Conservation (phyloP, 257 asterid species). For the Leptodermis oblonga region DNA sequence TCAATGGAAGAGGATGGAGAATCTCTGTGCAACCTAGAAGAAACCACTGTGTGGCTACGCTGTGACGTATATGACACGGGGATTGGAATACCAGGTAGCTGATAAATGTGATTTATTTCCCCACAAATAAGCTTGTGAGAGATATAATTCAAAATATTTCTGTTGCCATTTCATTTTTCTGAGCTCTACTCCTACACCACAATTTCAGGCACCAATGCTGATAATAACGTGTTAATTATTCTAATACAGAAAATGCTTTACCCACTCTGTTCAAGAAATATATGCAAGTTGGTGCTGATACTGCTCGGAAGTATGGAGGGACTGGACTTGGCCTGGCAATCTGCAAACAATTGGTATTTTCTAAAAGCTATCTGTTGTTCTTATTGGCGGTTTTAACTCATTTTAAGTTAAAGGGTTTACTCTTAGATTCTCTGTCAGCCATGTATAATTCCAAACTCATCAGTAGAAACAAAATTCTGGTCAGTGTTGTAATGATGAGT, state of each 20-base stretch:
- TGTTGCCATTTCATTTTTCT: neutral
- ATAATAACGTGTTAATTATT: slow-evolving; percentile 9
- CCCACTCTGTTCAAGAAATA: slow-evolving; percentile 81
- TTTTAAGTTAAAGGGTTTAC: neutral
- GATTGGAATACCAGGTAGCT: slow-evolving; percentile 88
- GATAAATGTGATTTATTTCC: neutral
- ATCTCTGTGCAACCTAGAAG: slow-evolving; percentile 26
- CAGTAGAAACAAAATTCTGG: neutral
- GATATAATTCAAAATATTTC: neutral
- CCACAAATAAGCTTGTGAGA: neutral
- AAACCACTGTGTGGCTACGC: slow-evolving; percentile 67
- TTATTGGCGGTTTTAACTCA: neutral
- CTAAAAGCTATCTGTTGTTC: neutral
- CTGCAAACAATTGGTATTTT: slow-evolving; percentile 77
- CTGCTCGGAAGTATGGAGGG: slow-evolving; percentile 94
- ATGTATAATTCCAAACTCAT: too few relatives aligned
- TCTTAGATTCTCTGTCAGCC: neutral
- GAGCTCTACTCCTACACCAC: neutral
- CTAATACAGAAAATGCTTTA: slow-evolving; percentile 58
- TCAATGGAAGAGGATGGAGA: slow-evolving; percentile 34
- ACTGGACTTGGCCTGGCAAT: slow-evolving; percentile 94
- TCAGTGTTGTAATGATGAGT: neutral
- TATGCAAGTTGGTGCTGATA: slow-evolving; percentile 93
- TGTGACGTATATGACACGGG: slow-evolving; percentile 90
- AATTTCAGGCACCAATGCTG: neutral